Base-by-base conservation (phyloP, 225 moss, liverwort and hornwort genomes). In the Polytrichum formosum region DNA sequence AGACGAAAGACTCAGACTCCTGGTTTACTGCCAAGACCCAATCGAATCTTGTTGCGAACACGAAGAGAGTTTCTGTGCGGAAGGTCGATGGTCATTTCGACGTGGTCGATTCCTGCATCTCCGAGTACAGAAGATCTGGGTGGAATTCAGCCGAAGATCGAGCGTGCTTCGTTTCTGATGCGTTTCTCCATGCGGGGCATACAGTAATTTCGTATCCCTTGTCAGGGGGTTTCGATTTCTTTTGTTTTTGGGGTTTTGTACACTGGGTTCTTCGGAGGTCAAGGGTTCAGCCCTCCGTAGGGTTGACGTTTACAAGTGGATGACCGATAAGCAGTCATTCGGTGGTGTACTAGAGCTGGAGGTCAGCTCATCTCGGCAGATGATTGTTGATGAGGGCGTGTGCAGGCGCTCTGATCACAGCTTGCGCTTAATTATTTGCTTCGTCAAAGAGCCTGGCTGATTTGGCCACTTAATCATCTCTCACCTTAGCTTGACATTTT, bases 381-480 rank as follows among this genome's bases (percentile, higher is more conserved):
- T 66, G 78, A 72, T 67, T 64, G 72, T 66, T 10, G 87, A 67
- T 65, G 74, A 79, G 76, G 78, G 83, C 74, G 80, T 74, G 68
- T 83, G 74, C 74, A 74, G 87, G 81, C 83, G 80, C 78, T 87
- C 83, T 23, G 84, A 84, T 73, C 84, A 84, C 70, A 84, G 81
- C 81, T 73, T 87, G 81, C 84, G 84, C 79, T 76, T 87, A 0
- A 87, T 76, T 62, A 81, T 87, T 21, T 87, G 84, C 79, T 81
- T 87, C 17, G 87, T 87, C 4, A 87, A 87, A 77, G 84, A 87
- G 61, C 87, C 84, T 26, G 87, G 84, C 84, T 87, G 87, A 87
- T 87, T 83, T 54, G 79, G 70, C n/a, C 54, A 35, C 68, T 46
- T 16, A 13, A 46, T 46, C 25, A 16, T 18, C 9, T 53, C 4